Base-by-base conservation (phyloP, 108 stramenopile genomes). In the Aurantiochytrium sp. region DNA sequence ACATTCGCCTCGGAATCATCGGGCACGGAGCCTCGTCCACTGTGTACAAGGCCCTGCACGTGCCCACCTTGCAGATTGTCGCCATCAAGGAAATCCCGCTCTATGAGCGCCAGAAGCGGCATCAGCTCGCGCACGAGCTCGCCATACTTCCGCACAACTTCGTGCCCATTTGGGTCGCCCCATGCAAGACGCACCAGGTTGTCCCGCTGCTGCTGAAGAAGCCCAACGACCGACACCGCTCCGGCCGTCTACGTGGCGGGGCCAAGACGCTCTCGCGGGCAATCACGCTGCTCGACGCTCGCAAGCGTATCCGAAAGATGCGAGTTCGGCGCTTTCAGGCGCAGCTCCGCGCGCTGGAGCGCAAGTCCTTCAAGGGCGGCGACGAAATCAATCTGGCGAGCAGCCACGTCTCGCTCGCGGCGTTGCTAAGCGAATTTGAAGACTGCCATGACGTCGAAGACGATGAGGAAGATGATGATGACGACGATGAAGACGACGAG, bases 21-120 rank as follows among this genome's bases (percentile, higher is more conserved):
- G 91, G 91, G 10, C 31, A 50, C 17, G 91, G 91, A 1, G 89
- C 87, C 37, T 21, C 42, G 4, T 89, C 86, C 4, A 54, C 42
- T 3, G 91, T 91, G 15, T 73, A 59, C 22, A 87, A 89, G 31
- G 89, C 89, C 42, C 5, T 89, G 10, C 68, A 91, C 55, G 37
- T 91, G 0, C 87, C 87, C 2, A 39, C 73, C 17, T 37, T 85
- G 31, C 41, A 36, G 17, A 36, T 89, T 30, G 91, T 91, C 4
- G 91, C 91, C 36, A 17, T 91, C 3, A 91, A 91, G 42, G 52
- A 37, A 17, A 48, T 89, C 19, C 69, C 87, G 4, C 22, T 91
- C 2, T 55, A 89, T 87, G 50, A 89, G 27, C 32, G 37, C 4
- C 68, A 85, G 24, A 85, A 88, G 36, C 68, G 89, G 31, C 89